Evolutionary conservation across 2,329 filamentous ascomycete genomes (phyloP), one percentile per base, ranked within the genome.

Genomic region (Paraconiothyrium brasiliense): DNA sequence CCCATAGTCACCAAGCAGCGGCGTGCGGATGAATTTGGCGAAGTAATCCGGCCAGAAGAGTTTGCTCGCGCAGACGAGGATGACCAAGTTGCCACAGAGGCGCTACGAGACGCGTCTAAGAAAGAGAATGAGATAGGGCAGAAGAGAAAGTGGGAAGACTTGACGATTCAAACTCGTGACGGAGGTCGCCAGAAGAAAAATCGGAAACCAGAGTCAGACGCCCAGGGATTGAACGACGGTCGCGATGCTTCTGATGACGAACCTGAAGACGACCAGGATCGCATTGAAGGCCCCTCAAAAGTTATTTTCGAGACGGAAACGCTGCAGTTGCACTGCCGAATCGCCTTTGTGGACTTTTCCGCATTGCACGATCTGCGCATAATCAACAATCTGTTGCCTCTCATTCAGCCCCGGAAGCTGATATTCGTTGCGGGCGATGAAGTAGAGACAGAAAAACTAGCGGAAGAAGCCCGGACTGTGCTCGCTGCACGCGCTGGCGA

Each of bases 311-410:
- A 84, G 11, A 86, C 84, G 0, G 86, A 90, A 52, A 86, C 82
- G 1, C 77, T 98, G 30, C 83, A 84, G 11, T 83, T 94, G 60
- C 89, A 92, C 65, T 83, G 95, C 54, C 89, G 90, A 50, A 89
- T 99, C 66, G 91, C 92, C 2, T 95, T 92, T 77, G 89, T 99
- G 57, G 95, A 99, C 79, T 97, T 97, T 74, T 90, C 91, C 55
- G 95, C 94, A 27, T 81, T 98, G 27, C 94, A 98, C 78, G 95
- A 98, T 76, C 94, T 94, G 77, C 91, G 94, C 68, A 97, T 93
- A 77, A 83, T 99, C 52, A 92, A 94, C 78, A 97, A 97, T 90
- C 82, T 99, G 57, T 93, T 99, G 54, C 95, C 95, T 0, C 86
- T 98, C 6, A 97, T 99, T 67, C 90, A 94, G 72, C 95, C 95